Evolutionary conservation across 805 yeast species (phyloP).

Genomic region (Wickerhamomyces bovis): DNA sequence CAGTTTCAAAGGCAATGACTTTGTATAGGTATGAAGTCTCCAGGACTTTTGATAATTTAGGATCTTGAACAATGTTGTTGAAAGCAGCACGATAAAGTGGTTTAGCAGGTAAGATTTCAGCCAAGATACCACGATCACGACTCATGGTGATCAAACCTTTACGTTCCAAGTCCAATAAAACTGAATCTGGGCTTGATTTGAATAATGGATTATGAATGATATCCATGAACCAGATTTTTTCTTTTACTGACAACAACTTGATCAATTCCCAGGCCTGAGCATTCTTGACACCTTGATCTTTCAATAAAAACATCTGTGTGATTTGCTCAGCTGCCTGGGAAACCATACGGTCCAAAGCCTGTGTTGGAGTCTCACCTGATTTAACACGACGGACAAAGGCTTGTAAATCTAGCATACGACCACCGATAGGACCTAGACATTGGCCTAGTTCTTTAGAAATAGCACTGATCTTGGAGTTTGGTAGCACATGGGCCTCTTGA

Average conservation of each 20-base stretch:
- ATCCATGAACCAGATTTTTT: slow-evolving; percentile 42
- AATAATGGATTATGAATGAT: slow-evolving; percentile 54
- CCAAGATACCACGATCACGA: slow-evolving; percentile 72
- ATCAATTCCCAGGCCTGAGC: slow-evolving; percentile 89
- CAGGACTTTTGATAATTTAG: slow-evolving; percentile 48
- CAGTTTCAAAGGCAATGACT: slow-evolving; percentile 52
- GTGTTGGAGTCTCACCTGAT: slow-evolving; percentile 78
- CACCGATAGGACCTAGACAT: slow-evolving; percentile 76
- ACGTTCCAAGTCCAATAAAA: slow-evolving; percentile 69
- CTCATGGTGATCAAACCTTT: slow-evolving; percentile 66
- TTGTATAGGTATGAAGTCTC: slow-evolving; percentile 56
- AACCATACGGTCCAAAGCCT: slow-evolving; percentile 75
- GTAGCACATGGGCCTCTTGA: slow-evolving; percentile 25
- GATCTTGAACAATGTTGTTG: slow-evolving; percentile 51
- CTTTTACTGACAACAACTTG: slow-evolving; percentile 49
- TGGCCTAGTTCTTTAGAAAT: slow-evolving; percentile 39
- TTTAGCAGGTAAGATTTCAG: slow-evolving; percentile 67
- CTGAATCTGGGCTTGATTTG: slow-evolving; percentile 46
- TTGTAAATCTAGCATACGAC: slow-evolving; percentile 90
- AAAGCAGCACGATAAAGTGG: slow-evolving; percentile 85
- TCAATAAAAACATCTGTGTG: slow-evolving; percentile 65
- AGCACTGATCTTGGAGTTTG: slow-evolving; percentile 20
- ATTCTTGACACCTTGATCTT: slow-evolving; percentile 49
- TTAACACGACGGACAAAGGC: slow-evolving; percentile 81
- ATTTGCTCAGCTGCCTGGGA: slow-evolving; percentile 84